phyloP scores from a whole-genome alignment of 768 basidiomycete genomes.

The Rhodocollybia butyracea region DNA sequence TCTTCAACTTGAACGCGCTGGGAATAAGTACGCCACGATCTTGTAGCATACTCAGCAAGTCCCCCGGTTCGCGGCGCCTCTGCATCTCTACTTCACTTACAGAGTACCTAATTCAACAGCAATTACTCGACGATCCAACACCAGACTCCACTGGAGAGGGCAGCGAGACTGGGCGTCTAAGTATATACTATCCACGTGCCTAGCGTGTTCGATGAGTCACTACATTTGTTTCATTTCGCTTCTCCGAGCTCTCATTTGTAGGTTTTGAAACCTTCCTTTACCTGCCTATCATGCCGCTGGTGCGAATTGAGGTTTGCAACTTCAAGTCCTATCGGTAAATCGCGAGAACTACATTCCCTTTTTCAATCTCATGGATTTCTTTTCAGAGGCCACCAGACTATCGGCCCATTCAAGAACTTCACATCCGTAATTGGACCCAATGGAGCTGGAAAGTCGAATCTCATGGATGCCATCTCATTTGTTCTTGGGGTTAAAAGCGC shows the following conservation, averaged over 20 bases:
- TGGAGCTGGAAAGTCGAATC: slow-evolving; percentile 97
- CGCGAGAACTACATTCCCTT: not conserved
- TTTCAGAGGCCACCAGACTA: slow-evolving; percentile 71
- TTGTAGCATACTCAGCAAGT: too few species aligned
- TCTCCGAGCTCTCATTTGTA: not conserved
- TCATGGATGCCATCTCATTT: slow-evolving; percentile 99
- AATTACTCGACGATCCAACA: too few species aligned
- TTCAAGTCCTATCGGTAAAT: slow-evolving; percentile 91
- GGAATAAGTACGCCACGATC: too few species aligned
- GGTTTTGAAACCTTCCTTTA: not conserved
- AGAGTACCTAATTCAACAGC: too few species aligned
- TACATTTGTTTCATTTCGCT: not conserved
- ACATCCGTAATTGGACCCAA: slow-evolving; percentile 97
- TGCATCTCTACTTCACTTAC: too few species aligned
- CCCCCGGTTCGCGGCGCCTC: too few species aligned
- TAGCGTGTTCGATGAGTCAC: not conserved
- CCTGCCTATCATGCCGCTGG: slow-evolving; percentile 60
- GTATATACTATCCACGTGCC: too few species aligned
- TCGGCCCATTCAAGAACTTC: slow-evolving; percentile 91
- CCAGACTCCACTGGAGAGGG: too few species aligned
- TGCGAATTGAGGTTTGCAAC: slow-evolving; percentile 88
- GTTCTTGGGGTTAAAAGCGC: slow-evolving; percentile 95
- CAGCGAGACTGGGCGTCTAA: too few species aligned
- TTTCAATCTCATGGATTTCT: not conserved
- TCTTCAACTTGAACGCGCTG: too few species aligned